Evolutionary conservation across 1,139 yeast species (phyloP).

Genomic region (Hyphopichia khmerensis): DNA sequence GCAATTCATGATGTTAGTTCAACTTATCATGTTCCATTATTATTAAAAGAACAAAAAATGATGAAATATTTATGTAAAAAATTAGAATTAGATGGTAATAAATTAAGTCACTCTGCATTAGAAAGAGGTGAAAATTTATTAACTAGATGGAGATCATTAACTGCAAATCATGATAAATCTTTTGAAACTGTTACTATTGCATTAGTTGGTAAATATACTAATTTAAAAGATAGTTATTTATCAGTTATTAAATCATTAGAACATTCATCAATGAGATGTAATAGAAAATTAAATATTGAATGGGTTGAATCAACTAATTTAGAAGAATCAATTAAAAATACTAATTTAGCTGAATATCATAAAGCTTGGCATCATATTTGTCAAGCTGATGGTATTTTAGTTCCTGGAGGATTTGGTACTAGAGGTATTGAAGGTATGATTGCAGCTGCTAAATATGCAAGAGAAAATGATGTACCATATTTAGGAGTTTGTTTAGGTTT

Average conservation of each 20-base stretch:
- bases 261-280: slow-evolving; percentile 90
- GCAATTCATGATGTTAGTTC: slow-evolving; percentile 97
- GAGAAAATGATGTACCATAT: slow-evolving; percentile 91
- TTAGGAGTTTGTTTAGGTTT: slow-evolving; percentile 97
- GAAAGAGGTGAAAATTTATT: slow-evolving; percentile 69
- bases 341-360: slow-evolving; percentile 77
- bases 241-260: slow-evolving; percentile 94
- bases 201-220: slow-evolving; percentile 94
- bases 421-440: slow-evolving; percentile 99
- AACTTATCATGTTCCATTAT: slow-evolving; percentile 93
- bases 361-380: slow-evolving; percentile 95
- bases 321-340: slow-evolving; percentile 66
- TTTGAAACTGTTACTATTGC: slow-evolving; percentile 90
- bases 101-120: slow-evolving; percentile 53
- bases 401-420: slow-evolving; percentile 97
- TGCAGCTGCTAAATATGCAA: slow-evolving; percentile 95
- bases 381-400: slow-evolving; percentile 94
- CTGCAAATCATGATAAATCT: slow-evolving; percentile 75
- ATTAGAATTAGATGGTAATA: slow-evolving; percentile 56
- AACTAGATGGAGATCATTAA: slow-evolving; percentile 76
- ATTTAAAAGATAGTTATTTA: slow-evolving; percentile 90
- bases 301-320: slow-evolving; percentile 97
- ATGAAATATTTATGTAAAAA: slow-evolving; percentile 71
- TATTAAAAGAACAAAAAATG: slow-evolving; percentile 84
- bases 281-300: slow-evolving; percentile 77